Conservation (phyloP, 2,329 filamentous ascomycete genomes). For the Magnaporthiopsis rhizophila region DNA sequence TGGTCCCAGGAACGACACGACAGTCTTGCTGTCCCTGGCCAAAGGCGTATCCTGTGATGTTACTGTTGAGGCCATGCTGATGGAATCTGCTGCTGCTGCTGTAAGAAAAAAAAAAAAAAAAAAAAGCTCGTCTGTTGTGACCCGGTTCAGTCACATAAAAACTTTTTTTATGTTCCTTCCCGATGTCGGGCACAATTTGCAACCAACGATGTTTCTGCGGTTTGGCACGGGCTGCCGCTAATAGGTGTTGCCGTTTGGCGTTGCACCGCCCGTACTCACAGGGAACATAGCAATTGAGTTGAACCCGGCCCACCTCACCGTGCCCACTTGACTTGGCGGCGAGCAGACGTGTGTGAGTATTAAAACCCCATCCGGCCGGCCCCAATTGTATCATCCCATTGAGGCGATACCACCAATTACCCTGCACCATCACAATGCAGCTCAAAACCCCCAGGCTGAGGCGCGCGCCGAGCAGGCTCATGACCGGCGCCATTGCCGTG, state of each 20-base stretch:
- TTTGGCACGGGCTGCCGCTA: too few relatives aligned
- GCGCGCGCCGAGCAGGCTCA: neutral
- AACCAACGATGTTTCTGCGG: too few relatives aligned
- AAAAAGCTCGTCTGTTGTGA: neutral
- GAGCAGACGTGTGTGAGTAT: too few relatives aligned
- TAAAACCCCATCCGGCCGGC: too few relatives aligned
- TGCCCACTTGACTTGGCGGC: too few relatives aligned
- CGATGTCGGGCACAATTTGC: neutral
- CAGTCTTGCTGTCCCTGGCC: neutral
- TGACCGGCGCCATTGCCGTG: neutral
- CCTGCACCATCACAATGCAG: neutral
- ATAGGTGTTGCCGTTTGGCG: neutral
- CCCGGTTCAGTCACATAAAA: neutral
- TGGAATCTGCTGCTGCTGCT: neutral
- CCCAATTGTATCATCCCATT: too few relatives aligned
- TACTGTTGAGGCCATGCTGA: neutral
- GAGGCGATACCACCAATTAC: neutral
- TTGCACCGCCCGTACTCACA: neutral
- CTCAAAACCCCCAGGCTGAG: neutral
- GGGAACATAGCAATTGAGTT: neutral
- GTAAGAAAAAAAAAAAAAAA: neutral
- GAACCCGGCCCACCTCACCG: too few relatives aligned
- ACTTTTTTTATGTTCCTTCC: neutral
- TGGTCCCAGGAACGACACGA: constrained; percentile 21
- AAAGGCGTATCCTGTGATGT: neutral